Evolutionary conservation across 306 rosid genomes (phyloP), one percentile per base, ranked within the genome.

Genomic region (Benincasa hispida): DNA sequence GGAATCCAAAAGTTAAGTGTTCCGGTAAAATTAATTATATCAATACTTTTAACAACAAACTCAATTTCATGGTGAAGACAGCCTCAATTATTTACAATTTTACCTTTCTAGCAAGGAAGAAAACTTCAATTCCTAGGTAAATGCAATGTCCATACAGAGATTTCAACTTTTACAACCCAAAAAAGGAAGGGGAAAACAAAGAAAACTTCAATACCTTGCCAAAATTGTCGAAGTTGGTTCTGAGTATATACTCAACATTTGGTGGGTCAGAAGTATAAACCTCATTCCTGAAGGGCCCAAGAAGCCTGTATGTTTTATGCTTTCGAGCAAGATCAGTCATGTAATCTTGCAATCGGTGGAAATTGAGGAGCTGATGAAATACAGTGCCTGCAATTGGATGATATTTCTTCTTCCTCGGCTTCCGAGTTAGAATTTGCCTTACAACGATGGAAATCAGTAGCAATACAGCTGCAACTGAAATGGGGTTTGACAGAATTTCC

Each of bases 191-290:
- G 22, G 9, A 22, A 22, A 39, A n/a, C n/a, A 68, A 68, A 6
- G 37, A 32, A 8, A 21, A 21, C 1, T 2, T 3, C 30, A 0
- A 39, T 79, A 93, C 97, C 97, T 93, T 93, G 80, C 98, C 97
- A 79, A 87, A 93, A 19, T 93, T 93, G 1, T 82, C 82, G 67
- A 91, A 93, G 54, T 89, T 87, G 24, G 91, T 89, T 86, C 85
- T 93, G 87, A 91, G 97, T 0, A 93, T 88, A 53, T 93, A 89
- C 83, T 89, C 98, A 28, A 93, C 92, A 32, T 91, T 93, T 13
- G 6, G 39, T 0, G 98, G 97, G 35, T 93, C 91, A 0, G 92
- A 39, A 3, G 98, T 93, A 80, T 88, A 93, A 77, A 91, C 61
- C 82, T 93, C 98, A 73, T 61, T 81, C 50, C 97, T 79, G 63